Percentiles rank a stretch among this genome's conserved stretches.
These are phyloP conservation scores for Penicillium egyptiacum DNA, from an alignment of 495 filamentous ascomycete genomes.

Conservation along the genomic window DNA sequence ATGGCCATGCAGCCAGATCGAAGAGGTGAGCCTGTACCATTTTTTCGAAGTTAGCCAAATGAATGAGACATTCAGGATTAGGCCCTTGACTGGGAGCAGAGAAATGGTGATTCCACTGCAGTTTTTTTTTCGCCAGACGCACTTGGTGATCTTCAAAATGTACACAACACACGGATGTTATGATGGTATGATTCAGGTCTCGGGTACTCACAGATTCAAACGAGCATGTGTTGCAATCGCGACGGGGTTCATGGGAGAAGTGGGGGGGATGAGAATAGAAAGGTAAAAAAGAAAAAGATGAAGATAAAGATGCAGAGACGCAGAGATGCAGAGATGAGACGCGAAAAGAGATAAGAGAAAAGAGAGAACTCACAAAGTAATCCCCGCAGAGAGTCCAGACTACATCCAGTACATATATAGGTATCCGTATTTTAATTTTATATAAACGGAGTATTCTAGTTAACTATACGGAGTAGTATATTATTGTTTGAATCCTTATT, in stretches of 20 bases:
- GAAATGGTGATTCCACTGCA: background rate
- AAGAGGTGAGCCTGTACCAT: background rate
- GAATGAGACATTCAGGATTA: background rate
- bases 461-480: no score
- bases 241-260: constrained; percentile 10
- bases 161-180: background rate
- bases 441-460: no score
- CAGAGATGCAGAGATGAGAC: background rate
- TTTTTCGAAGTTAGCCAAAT: background rate
- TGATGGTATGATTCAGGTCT: constrained; percentile 8
- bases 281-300: constrained; percentile 4
- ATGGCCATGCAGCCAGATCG: constrained; percentile 18
- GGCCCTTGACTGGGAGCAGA: background rate
- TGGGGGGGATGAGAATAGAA: background rate
- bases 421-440: no score
- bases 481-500: background rate
- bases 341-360: background rate
- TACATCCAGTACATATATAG: no score
- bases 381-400: background rate
- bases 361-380: background rate
- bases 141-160: no score
- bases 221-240: constrained; percentile 19
- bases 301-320: constrained; percentile 4
- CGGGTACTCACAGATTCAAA: constrained; percentile 26
- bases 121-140: background rate